phyloP scores from a whole-genome alignment of 1,139 yeast species.

The Suhomyces maxii region DNA sequence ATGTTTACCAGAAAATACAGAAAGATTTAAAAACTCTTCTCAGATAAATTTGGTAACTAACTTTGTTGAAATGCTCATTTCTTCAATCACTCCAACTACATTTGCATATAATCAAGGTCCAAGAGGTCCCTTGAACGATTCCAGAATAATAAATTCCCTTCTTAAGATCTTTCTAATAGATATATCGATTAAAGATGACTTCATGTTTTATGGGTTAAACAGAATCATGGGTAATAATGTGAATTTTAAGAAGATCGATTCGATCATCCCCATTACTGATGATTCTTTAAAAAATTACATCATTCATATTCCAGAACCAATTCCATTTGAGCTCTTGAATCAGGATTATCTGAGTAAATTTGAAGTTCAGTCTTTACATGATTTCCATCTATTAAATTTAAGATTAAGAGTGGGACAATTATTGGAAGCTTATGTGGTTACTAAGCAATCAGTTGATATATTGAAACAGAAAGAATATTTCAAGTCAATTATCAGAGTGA shows the following conservation, averaged over 20 bases:
- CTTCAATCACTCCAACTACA: conserved; percentile 37
- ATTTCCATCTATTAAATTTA: conserved; percentile 40
- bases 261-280: conserved; percentile 30
- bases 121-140: conserved; percentile 17
- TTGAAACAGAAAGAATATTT: conserved; percentile 40
- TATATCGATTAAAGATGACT: conserved; percentile 40
- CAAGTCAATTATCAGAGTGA: conserved; percentile 44
- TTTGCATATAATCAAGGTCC: conserved; percentile 18
- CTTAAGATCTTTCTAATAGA: conserved; percentile 42
- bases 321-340: conserved; percentile 17
- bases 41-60: conserved; percentile 42
- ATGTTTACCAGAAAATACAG: conserved; percentile 42
- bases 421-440: conserved; percentile 44
- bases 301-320: conserved; percentile 35
- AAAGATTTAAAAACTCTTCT: conserved; percentile 35
- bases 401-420: conserved; percentile 43
- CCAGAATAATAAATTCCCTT: conserved; percentile 35
- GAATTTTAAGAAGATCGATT: conserved; percentile 36
- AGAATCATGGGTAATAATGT: conserved; percentile 52
- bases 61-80: conserved; percentile 41
- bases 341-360: conserved; percentile 13
- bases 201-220: conserved; percentile 53
- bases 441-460: conserved; percentile 29
- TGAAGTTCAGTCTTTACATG: conserved; percentile 36
- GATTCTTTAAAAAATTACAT: conserved; percentile 27